A percentile compares a stretch with the other conserved stretches of the same genome.
phyloP scores from a whole-genome alignment of 768 basidiomycete genomes.

The Pleurotus salmoneostramineus region DNA sequence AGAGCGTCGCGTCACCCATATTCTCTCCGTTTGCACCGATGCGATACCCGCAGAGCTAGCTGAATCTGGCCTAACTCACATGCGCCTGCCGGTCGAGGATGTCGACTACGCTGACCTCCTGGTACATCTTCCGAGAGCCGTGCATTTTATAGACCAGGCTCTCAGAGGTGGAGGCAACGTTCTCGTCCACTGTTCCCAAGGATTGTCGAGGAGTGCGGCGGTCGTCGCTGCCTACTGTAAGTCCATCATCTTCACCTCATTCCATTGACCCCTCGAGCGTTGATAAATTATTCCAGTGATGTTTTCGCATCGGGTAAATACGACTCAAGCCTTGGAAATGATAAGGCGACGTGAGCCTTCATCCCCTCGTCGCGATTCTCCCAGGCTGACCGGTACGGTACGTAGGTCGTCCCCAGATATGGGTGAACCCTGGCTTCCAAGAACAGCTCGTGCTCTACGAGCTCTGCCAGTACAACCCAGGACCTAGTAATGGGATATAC shows the following conservation, averaged over 20 bases:
- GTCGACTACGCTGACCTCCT: slow-evolving; percentile 67
- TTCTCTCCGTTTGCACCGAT: slow-evolving; percentile 74
- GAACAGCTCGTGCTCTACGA: slow-evolving; percentile 77
- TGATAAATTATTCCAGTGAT: slow-evolving; percentile 46
- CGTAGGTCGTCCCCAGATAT: slow-evolving; percentile 71
- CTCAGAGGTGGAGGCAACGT: slow-evolving; percentile 54
- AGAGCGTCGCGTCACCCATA: slow-evolving; percentile 75
- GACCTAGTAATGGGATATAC: slow-evolving; percentile 60
- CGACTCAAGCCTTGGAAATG: slow-evolving; percentile 54
- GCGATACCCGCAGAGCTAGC: slow-evolving; percentile 67
- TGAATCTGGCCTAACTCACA: slow-evolving; percentile 64
- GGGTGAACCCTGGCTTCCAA: slow-evolving; percentile 76
- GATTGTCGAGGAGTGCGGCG: slow-evolving; percentile 61
- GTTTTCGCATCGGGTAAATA: slow-evolving; percentile 53
- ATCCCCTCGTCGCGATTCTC: not conserved
- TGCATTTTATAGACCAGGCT: slow-evolving; percentile 63
- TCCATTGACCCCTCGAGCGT: slow-evolving; percentile 3
- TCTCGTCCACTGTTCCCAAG: slow-evolving; percentile 66
- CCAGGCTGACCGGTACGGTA: slow-evolving; percentile 5
- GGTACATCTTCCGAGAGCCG: slow-evolving; percentile 61
- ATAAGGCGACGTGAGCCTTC: slow-evolving; percentile 51
- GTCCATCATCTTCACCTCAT: slow-evolving; percentile 17
- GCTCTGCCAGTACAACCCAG: slow-evolving; percentile 65
- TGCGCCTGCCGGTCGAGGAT: slow-evolving; percentile 69
- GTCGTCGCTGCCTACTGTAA: slow-evolving; percentile 77